Conservation (phyloP, 768 basidiomycete species). For the Auriscalpium microsporum region DNA sequence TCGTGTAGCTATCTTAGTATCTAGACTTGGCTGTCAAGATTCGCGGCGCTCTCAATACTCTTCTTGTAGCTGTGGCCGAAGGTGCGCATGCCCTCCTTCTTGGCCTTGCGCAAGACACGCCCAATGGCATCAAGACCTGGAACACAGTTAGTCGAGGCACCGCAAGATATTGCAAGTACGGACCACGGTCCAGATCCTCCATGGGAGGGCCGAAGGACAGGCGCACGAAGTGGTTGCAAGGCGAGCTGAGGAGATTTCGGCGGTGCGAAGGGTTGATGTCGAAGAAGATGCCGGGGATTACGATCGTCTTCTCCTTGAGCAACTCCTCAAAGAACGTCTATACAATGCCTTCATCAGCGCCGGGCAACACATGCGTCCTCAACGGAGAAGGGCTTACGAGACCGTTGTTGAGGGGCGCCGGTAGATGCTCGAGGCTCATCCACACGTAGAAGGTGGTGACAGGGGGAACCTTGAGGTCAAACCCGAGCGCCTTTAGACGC, state of each 20-base stretch:
- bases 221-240: conserved; percentile 85
- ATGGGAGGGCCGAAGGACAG: conserved; percentile 81
- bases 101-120: conserved; percentile 64
- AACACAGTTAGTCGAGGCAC: neutral
- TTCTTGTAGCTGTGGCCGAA: conserved; percentile 70
- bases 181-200: conserved; percentile 70
- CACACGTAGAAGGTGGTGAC: conserved; percentile 90
- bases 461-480: conserved; percentile 72
- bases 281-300: conserved; percentile 88
- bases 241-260: conserved; percentile 82
- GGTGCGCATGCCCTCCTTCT: conserved; percentile 45
- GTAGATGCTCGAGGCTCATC: conserved; percentile 76
- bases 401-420: conserved; percentile 80
- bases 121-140: conserved; percentile 83
- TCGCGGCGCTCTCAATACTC: conserved; percentile 31
- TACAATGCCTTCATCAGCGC: neutral
- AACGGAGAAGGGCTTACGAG: conserved; percentile 39
- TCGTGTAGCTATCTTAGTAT: no score
- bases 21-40: neutral
- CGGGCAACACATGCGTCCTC: neutral
- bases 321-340: conserved; percentile 92
- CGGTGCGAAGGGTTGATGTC: conserved; percentile 76
- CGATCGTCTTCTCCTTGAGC: conserved; percentile 83
- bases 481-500: conserved; percentile 68
- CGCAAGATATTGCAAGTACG: conserved; percentile 1